Evolutionary conservation across 495 filamentous ascomycete species (phyloP).

Genomic region (Astrothelium subdiscretum): DNA sequence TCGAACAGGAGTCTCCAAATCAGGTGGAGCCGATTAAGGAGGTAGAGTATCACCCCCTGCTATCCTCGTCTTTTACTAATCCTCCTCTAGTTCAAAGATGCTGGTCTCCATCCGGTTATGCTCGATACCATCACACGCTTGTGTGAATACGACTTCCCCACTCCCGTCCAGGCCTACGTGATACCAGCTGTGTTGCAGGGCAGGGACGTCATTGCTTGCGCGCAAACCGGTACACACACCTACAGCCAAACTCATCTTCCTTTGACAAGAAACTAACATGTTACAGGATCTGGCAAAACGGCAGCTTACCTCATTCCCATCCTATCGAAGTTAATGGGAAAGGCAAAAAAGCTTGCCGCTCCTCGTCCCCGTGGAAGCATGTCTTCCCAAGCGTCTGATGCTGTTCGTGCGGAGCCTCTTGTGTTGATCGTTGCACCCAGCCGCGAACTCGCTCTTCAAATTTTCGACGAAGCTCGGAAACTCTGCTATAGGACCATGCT

Average conservation of each 20-base stretch:
- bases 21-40: slow-evolving; percentile 41
- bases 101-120: slow-evolving; percentile 78
- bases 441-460: slow-evolving; percentile 83
- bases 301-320: slow-evolving; percentile 86
- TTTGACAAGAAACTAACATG: slow-evolving; percentile 1
- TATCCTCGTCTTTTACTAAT: background rate
- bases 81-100: slow-evolving; percentile 49
- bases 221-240: slow-evolving; percentile 67
- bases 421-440: slow-evolving; percentile 77
- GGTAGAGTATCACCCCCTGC: slow-evolving; percentile 24
- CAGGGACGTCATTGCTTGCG: slow-evolving; percentile 72
- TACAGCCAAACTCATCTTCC: background rate
- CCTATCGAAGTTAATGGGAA: slow-evolving; percentile 84
- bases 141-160: slow-evolving; percentile 54
- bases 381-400: slow-evolving; percentile 31
- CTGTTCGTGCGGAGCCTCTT: slow-evolving; percentile 66
- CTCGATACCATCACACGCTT: slow-evolving; percentile 56
- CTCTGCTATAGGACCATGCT: slow-evolving; percentile 91
- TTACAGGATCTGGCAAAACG: slow-evolving; percentile 85
- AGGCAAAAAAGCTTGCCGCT: slow-evolving; percentile 71
- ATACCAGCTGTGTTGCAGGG: slow-evolving; percentile 63
- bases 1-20: slow-evolving; percentile 46
- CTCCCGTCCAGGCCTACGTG: slow-evolving; percentile 74
- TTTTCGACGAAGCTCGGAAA: slow-evolving; percentile 84
- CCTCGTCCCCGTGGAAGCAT: slow-evolving; percentile 48